Evolutionary conservation across 768 basidiomycete genomes (phyloP), one percentile per base, ranked within the genome.

Genomic region (Artomyces pyxidatus): DNA sequence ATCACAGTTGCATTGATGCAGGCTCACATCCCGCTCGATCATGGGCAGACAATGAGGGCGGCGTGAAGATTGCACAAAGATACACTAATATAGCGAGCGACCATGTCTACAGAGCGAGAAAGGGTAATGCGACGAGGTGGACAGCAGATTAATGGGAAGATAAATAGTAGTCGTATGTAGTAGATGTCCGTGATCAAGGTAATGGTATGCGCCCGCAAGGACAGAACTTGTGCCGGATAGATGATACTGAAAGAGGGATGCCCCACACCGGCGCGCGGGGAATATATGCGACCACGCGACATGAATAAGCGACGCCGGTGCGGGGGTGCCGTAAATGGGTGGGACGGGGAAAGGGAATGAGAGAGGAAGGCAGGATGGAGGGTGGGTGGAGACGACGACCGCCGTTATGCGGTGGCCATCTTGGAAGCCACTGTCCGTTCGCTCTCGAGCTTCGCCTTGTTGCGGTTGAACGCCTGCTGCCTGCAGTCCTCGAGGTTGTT

Each of bases 361-460:
- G 14, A 37, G n/a, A n/a, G n/a, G n/a, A n/a, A n/a, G n/a, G n/a
- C n/a, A n/a, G 40, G 52, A 32, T 40, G 45, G 41, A 21, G 23
- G 41, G 29, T 52, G 41, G 55, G 52, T 17, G 35, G 22, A 25
- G 37, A 35, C 49, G 52, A 32, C 48, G 50, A 17, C 50, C 27
- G 50, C 17, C 42, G 47, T 72, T 60, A 89, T 63, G 85, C 85
- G 41, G 80, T 83, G 50, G 84, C 83, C 77, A 93, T 83, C 82
- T 91, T 92, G 62, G 85, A 71, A 28, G 83, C 83, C 29, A 88
- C 83, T 17, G 90, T 93, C 68, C 85, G 81, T 68, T 93, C 90
- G 58, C 82, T 81, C 75, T 91, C 89, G 50, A 93, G 71, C 70
- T 88, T 88, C 45, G 70, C 75, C 79, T 92, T 91, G 74, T 93